These are phyloP conservation scores for Podaxis pistillaris DNA, from an alignment of 768 basidiomycete species.

Conservation along the genomic window DNA sequence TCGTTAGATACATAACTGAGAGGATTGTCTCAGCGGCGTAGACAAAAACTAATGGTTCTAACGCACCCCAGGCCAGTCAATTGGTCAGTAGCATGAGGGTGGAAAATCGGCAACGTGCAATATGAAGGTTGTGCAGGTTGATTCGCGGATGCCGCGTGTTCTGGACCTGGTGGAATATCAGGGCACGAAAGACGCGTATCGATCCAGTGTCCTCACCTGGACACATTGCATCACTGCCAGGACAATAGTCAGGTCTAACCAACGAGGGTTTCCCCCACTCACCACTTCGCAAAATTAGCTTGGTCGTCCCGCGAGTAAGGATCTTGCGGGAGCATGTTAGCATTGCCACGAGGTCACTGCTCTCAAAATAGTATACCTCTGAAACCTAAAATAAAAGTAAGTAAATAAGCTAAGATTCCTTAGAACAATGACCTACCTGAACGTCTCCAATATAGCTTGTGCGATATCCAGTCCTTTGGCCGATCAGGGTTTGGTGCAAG, in stretches of 20 bases:
- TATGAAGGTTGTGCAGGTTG: slow-evolving; percentile 47
- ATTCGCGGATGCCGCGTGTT: slow-evolving; percentile 41
- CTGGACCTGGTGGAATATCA: slow-evolving; percentile 36
- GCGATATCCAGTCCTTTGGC: slow-evolving; percentile 54
- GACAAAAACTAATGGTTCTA: neutral
- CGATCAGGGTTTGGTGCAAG: slow-evolving; percentile 45
- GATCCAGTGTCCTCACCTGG: slow-evolving; percentile 30
- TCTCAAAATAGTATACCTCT: slow-evolving; percentile 33
- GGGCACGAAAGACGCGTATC: neutral
- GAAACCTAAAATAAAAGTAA: slow-evolving; percentile 39
- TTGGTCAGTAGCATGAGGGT: slow-evolving; percentile 26
- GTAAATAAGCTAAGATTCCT: neutral
- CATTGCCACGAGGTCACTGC: too few relatives aligned
- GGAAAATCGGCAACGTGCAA: slow-evolving; percentile 55
- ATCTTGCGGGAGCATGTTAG: slow-evolving; percentile 49
- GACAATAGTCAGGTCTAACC: slow-evolving; percentile 14
- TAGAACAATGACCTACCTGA: slow-evolving; percentile 37
- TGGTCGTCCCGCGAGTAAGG: slow-evolving; percentile 62
- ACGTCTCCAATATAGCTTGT: slow-evolving; percentile 56
- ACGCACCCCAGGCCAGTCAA: slow-evolving; percentile 14
- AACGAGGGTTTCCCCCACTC: slow-evolving; percentile 16
- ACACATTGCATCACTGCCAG: slow-evolving; percentile 48
- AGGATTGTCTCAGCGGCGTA: neutral
- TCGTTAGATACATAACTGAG: slow-evolving; percentile 52
- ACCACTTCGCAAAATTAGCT: slow-evolving; percentile 54